These are phyloP conservation scores for Tricholoma hemisulphureum DNA, from an alignment of 768 basidiomycete genomes.

Conservation along the genomic window DNA sequence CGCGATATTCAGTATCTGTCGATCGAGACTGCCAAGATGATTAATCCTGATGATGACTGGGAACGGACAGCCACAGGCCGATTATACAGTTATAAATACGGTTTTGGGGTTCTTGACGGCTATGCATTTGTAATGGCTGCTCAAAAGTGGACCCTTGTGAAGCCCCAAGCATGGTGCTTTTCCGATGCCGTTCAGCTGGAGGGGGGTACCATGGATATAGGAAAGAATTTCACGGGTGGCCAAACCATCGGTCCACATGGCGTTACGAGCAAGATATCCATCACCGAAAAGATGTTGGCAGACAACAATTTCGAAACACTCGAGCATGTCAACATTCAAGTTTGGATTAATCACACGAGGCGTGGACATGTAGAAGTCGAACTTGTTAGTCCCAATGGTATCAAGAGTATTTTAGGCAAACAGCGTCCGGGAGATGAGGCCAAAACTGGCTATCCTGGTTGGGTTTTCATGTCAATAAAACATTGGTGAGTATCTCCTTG, in stretches of 20 bases:
- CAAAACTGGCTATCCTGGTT: constrained; percentile 75
- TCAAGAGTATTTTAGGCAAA: constrained; percentile 80
- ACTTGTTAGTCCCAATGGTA: constrained; percentile 77
- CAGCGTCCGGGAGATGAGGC: constrained; percentile 64
- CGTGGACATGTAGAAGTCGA: constrained; percentile 95
- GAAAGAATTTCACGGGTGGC: constrained; percentile 60
- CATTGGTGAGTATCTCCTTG: constrained; percentile 70
- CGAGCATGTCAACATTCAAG: constrained; percentile 89
- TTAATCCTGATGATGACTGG: constrained; percentile 94
- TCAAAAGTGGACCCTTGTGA: constrained; percentile 79
- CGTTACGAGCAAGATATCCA: constrained; percentile 60
- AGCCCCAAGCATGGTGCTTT: constrained; percentile 89
- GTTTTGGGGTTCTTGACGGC: constrained; percentile 86
- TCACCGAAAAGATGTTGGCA: constrained; percentile 64
- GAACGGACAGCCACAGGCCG: constrained; percentile 71
- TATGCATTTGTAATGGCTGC: constrained; percentile 81
- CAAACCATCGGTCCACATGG: constrained; percentile 63
- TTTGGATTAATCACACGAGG: constrained; percentile 85
- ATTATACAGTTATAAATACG: constrained; percentile 84
- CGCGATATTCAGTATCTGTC: constrained; percentile 92
- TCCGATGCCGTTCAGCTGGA: constrained; percentile 67
- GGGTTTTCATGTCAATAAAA: constrained; percentile 97
- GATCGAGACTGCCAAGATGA: constrained; percentile 67
- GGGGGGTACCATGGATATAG: constrained; percentile 53
- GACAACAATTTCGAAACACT: constrained; percentile 80